A percentile compares a stretch with the other conserved stretches of the same genome.
These are phyloP conservation scores for Thinopyrum elongatum DNA, from an alignment of 176 grass and related monocot species.

Conservation along the genomic window DNA sequence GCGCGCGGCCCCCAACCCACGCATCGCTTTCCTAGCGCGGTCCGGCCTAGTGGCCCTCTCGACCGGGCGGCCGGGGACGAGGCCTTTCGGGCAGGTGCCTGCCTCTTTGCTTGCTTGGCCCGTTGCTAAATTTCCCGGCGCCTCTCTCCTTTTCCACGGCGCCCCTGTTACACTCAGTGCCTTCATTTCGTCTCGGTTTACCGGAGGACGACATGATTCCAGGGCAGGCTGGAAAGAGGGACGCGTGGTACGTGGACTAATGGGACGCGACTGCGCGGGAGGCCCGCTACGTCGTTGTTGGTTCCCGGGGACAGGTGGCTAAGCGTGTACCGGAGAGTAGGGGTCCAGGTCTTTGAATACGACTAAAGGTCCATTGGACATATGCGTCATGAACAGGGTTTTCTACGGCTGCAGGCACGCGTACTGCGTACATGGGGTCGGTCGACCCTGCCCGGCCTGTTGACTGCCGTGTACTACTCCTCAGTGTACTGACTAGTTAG, in stretches of 20 bases:
- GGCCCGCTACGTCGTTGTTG: background rate
- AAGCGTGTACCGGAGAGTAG: background rate
- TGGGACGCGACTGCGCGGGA: background rate
- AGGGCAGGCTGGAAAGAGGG: background rate
- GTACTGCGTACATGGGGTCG: background rate
- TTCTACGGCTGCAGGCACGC: background rate
- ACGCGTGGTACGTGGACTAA: background rate
- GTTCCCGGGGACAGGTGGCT: background rate
- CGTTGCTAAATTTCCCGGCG: too few relatives aligned
- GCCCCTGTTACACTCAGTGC: background rate
- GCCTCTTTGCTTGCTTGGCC: too few relatives aligned
- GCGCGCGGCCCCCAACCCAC: too few relatives aligned
- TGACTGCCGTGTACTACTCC: background rate
- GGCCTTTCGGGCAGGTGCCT: too few relatives aligned
- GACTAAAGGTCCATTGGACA: constrained; percentile 17
- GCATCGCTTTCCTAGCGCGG: too few relatives aligned
- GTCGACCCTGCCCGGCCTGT: background rate
- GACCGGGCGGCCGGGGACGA: too few relatives aligned
- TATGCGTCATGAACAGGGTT: background rate
- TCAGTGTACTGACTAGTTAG: background rate
- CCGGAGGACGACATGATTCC: constrained; percentile 1
- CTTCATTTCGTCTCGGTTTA: background rate
- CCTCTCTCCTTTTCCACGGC: background rate
- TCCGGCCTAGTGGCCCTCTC: too few relatives aligned
- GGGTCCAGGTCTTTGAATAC: constrained; percentile 37